Percentiles rank a stretch among this genome's conserved stretches.
phyloP scores from a whole-genome alignment of 306 rosid species.

The Betula pendula region DNA sequence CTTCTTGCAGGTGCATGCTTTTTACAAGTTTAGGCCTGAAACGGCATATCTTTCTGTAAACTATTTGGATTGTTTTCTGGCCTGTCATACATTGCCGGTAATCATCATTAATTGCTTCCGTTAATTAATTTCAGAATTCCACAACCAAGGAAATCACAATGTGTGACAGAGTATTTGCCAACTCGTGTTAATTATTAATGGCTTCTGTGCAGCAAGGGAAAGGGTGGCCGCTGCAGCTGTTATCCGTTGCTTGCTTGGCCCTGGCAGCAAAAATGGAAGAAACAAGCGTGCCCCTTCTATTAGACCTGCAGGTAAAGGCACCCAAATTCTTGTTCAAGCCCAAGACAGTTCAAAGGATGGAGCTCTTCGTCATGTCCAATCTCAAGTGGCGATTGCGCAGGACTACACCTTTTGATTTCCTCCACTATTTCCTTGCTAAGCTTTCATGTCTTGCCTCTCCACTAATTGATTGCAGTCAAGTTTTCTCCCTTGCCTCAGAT shows the following conservation, averaged over 20 bases:
- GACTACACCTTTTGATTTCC: conserved; percentile 48
- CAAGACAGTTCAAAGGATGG: conserved; percentile 50
- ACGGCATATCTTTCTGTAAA: conserved; percentile 46
- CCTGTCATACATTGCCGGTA: conserved; percentile 21
- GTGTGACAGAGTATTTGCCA: not conserved
- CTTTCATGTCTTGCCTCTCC: conserved; percentile 27
- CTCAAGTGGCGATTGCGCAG: conserved; percentile 48
- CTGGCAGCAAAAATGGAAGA: conserved; percentile 60
- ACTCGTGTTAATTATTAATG: not conserved
- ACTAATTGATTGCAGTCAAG: conserved; percentile 12
- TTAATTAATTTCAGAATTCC: too few species aligned
- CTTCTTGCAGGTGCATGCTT: conserved; percentile 40
- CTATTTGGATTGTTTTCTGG: conserved; percentile 23
- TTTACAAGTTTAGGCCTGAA: conserved; percentile 42
- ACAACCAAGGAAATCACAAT: not conserved
- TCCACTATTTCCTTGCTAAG: conserved; percentile 34
- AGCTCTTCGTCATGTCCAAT: conserved; percentile 43
- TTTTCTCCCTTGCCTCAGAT: conserved; percentile 30
- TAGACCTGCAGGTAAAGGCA: conserved; percentile 42
- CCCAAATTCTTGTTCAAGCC: conserved; percentile 42
- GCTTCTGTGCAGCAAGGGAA: conserved; percentile 37
- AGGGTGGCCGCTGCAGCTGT: conserved; percentile 44
- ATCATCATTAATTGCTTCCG: not conserved
- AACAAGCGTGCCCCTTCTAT: conserved; percentile 39
- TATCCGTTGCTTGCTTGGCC: conserved; percentile 48